Base-by-base conservation (phyloP, 495 filamentous ascomycete species). In the Antarctomyces pellizariae region DNA sequence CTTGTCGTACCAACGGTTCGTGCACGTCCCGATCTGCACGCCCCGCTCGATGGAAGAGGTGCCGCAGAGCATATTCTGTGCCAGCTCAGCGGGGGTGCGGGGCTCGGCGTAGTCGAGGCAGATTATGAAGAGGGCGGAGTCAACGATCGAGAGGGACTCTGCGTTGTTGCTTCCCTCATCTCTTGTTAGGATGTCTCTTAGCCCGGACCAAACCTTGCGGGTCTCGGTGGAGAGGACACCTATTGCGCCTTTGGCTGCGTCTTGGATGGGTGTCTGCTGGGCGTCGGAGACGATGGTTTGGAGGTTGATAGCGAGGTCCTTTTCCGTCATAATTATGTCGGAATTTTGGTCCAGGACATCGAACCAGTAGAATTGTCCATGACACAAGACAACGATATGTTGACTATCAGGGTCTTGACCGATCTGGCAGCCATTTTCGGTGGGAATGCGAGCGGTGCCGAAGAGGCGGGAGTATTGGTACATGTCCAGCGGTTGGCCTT, bases 301-400 rank as follows among this genome's bases (percentile, higher is more conserved):
- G 20, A 97, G 55, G 42, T 97, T 97, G 37, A 92, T 59, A 3
- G 75, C 67, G 24, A 97, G 63, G 48, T 97, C 86, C 42, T 79
- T 83, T 51, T 97, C 86, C 1, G 70, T 86, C 83, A 95, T 93
- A 50, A 97, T 92, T 26, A 89, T 51, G 39, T 97, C 86, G 5
- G 74, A 72, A 43, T 90, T 86, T 38, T 86, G 75, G 37, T 97
- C 86, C 11, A 97, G 53, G 2, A 91, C 84, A 47, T 97, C 86
- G 39, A 95, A 97, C 84, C 86, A 97, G 42, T 97, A 97, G 50
- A 95, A 90, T 36, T 97, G 86, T 7, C 89, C 89, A 36, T 79
- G 76, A 41, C 80, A 91, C 47, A 95, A 55, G 13, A 95, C 76
- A n/a, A 92, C 74, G 23, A 95, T 57, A 47, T 97, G 86, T 50